Percentiles rank a stretch among this genome's conserved stretches.
Conservation (phyloP, 2,329 filamentous ascomycete species). For the Paecilomyces dactylethromorphus region DNA sequence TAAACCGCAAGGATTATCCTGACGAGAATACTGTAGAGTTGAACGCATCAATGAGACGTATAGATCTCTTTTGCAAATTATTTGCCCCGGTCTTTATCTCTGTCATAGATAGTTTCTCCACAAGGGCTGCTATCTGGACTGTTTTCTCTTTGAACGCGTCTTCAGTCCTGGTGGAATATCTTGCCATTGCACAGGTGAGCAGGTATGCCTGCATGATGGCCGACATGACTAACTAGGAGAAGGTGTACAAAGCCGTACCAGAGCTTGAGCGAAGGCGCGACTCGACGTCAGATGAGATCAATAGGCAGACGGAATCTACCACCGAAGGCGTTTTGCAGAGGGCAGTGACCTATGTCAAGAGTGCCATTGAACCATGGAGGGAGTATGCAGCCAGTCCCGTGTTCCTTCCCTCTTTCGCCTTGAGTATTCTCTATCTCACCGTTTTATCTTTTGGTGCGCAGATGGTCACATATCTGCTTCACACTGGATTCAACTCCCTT, state of each 20-base stretch:
- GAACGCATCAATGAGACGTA: constrained; percentile 51
- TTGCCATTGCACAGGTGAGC: constrained; percentile 31
- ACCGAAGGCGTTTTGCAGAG: constrained; percentile 1
- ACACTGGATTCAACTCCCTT: constrained; percentile 42
- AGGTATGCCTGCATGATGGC: neutral
- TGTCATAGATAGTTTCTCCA: constrained; percentile 38
- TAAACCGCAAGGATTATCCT: neutral
- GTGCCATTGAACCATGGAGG: constrained; percentile 13
- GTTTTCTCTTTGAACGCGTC: constrained; percentile 40
- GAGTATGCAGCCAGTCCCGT: constrained; percentile 22
- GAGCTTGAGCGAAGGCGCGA: constrained; percentile 8
- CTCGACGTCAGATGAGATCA: neutral
- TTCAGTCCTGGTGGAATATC: constrained; percentile 34
- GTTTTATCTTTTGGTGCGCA: constrained; percentile 50
- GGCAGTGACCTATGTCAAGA: constrained; percentile 3
- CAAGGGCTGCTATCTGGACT: constrained; percentile 39
- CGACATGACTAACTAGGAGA: neutral
- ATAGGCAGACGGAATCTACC: neutral
- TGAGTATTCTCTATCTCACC: constrained; percentile 49
- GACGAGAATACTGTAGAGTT: constrained; percentile 24
- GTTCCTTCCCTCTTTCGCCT: constrained; percentile 42
- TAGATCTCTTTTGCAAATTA: constrained; percentile 54
- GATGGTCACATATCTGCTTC: constrained; percentile 51
- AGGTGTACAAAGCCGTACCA: constrained; percentile 16
- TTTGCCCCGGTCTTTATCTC: constrained; percentile 48